Evolutionary conservation across 495 filamentous ascomycete species (phyloP), one percentile per base, ranked within the genome.

Genomic region (Penicillium malachiteum): DNA sequence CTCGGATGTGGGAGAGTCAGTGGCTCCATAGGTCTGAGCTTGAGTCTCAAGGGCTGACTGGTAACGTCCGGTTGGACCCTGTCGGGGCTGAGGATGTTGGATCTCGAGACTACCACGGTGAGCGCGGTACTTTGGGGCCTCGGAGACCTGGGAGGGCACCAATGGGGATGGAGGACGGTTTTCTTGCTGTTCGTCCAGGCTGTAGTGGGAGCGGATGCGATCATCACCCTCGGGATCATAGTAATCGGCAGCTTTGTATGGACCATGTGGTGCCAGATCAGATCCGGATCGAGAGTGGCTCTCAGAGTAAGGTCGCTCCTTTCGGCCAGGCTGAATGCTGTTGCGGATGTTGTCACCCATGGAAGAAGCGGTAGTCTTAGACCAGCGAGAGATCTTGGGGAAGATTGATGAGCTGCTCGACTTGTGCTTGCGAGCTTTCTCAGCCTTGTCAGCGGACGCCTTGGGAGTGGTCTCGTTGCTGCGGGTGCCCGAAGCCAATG

Each of bases 381-480:
- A 97, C 94, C 94, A 99, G 32, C 94, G 85, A 11, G 95, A 97
- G 54, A 96, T 89, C 71, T 92, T 96, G 21, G 91, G 90, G 73
- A 92, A 94, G 68, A 96, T 86, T 4, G 90, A 94, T 12, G 91
- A 93, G 62, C 83, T 86, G 70, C 83, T 90, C 10, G 90, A 94
- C 70, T 96, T 95, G 71, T 96, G 91, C 75, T 96, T 97, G 62
- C 87, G 86, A 54, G 83, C 79, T 71, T 92, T 92, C 31, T 90
- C 88, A 7, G 83, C 84, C 41, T 56, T 56, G 30, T 60, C 53
- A 32, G 17, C 35, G 49, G 55, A 52, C 17, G 77, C 72, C 58
- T 83, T 83, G 32, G 91, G 90, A 0, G 91, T 92, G 48, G 90
- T 88, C 60, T 94, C 90, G 48, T 81, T 82, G 71, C 85, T 89